Percentiles rank a stretch among this genome's conserved stretches.
Conservation (phyloP, 805 yeast genomes). For the Sungouiella thailandica region DNA sequence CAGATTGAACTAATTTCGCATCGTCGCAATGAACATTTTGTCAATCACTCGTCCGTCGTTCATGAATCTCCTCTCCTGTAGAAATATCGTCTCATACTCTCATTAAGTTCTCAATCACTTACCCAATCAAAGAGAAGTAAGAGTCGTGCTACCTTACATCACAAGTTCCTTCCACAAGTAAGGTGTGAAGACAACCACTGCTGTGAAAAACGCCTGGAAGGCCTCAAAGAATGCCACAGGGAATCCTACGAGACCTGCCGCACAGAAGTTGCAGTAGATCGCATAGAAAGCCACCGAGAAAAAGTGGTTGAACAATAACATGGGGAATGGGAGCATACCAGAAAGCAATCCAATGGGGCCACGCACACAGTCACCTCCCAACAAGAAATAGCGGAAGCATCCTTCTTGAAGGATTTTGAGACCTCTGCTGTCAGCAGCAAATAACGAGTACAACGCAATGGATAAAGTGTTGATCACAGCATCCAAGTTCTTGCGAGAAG, state of each 20-base stretch:
- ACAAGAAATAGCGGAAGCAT: slow-evolving; percentile 78
- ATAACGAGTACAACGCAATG: slow-evolving; percentile 81
- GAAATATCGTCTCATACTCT: too few species aligned
- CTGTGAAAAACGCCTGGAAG: slow-evolving; percentile 63
- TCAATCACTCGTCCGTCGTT: too few species aligned
- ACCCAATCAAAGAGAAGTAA: too few species aligned
- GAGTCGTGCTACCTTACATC: not conserved
- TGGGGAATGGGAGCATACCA: slow-evolving; percentile 76
- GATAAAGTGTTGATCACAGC: slow-evolving; percentile 87
- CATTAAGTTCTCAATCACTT: too few species aligned
- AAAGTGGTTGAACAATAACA: slow-evolving; percentile 75
- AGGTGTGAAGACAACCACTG: slow-evolving; percentile 76
- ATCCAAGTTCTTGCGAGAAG: slow-evolving; percentile 70
- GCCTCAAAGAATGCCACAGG: slow-evolving; percentile 71
- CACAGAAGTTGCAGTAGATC: slow-evolving; percentile 60
- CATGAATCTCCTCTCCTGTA: too few species aligned
- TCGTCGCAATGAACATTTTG: too few species aligned
- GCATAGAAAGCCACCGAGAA: slow-evolving; percentile 87
- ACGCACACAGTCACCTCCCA: slow-evolving; percentile 74
- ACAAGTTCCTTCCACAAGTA: slow-evolving; percentile 53
- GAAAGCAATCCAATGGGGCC: slow-evolving; percentile 81
- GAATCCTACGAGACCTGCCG: slow-evolving; percentile 59
- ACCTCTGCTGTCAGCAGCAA: slow-evolving; percentile 75
- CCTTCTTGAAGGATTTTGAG: slow-evolving; percentile 75
- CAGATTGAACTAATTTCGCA: too few species aligned